Conservation (phyloP, 176 grass and related monocot genomes). For the Paspalum notatum region DNA sequence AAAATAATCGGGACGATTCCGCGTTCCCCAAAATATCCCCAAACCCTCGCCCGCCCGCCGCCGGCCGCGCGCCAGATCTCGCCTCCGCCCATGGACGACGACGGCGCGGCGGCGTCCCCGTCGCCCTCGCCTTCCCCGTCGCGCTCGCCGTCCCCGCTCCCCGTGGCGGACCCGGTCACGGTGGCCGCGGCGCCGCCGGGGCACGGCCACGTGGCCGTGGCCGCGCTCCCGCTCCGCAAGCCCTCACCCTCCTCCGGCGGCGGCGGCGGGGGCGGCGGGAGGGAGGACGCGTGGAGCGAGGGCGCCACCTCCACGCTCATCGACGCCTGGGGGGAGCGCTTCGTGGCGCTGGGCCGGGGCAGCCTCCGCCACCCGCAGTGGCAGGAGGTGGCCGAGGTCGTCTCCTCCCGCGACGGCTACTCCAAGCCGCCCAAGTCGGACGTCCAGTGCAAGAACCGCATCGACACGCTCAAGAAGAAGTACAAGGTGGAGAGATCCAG, state of each 20-base stretch:
- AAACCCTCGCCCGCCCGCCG: constrained; percentile 4
- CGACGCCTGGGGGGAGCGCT: constrained; percentile 97
- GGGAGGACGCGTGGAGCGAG: constrained; percentile 98
- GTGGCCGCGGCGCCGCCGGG: constrained; percentile 59
- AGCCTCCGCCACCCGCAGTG: constrained; percentile 94
- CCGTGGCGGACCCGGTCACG: constrained; percentile 49
- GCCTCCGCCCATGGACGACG: constrained; percentile 39
- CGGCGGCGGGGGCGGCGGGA: constrained; percentile 51
- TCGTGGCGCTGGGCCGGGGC: constrained; percentile 82
- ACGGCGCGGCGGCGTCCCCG: constrained; percentile 44
- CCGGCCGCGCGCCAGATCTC: constrained; percentile 50
- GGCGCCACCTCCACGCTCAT: constrained; percentile 90
- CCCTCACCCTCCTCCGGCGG: constrained; percentile 35
- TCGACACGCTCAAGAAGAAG: constrained; percentile 99
- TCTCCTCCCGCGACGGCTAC: constrained; percentile 86
- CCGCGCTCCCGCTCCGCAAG: constrained; percentile 76
- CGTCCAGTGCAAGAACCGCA: constrained; percentile 95
- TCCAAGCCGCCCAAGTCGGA: constrained; percentile 76
- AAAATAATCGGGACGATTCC: constrained; percentile 27
- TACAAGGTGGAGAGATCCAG: constrained; percentile 86
- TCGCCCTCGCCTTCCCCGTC: constrained; percentile 43
- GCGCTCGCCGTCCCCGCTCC: constrained; percentile 35
- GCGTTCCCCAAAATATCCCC: constrained; percentile 46
- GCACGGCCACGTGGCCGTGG: constrained; percentile 67
- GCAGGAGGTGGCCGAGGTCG: constrained; percentile 94